Base-by-base conservation (phyloP, 2,329 filamentous ascomycete species). In the Hirsutella minnesotensis region DNA sequence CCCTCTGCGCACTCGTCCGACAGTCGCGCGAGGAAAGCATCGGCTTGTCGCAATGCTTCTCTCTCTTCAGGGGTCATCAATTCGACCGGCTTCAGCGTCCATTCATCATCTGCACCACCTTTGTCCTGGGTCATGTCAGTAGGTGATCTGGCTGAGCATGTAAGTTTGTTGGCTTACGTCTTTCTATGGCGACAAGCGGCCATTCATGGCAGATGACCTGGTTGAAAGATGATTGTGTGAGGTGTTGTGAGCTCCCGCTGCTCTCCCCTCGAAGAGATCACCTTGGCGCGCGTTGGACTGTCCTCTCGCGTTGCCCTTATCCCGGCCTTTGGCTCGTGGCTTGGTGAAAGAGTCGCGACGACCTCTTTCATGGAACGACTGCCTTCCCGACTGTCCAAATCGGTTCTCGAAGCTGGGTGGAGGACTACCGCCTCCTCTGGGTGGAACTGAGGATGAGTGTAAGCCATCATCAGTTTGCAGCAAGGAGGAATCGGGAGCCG, bases 111-210 rank as follows among this genome's bases (percentile, higher is more conserved):
- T 21, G 39, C 12, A 18, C 9, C 15, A 3, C 9, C 9, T 12
- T 19, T 18, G 33, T 29, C 40, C 40, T 20, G 19, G n/a, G 13
- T 21, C 21, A 10, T 4, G 13, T 31, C 9, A 29, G 22, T 36
- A 19, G 15, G 15, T 24, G 27, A 13, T 8, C 12, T 20, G 18
- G 10, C 7, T 21, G 8, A 3, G 21, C 5, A 15, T 8, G 19
- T 19, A 12, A n/a, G 4, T 16, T 8, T 19, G 34, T 19, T n/a
- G 9, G 44, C 47, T 45, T 27, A 55, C 53, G 31, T 51, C 49
- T 31, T 53, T 49, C 55, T 52, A 58, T 29, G 55, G 51, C 20
- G 54, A 54, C 19, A 58, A 44, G 19, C 55, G 49, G 24, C 54
- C 54, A 9, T 5, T n/a, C 15, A 18, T 35, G 33, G 9, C 9